Percentiles rank a stretch among this genome's conserved stretches.
Evolutionary conservation across 2,329 filamentous ascomycete species (phyloP).

Genomic region (Metarhizium humberi): DNA sequence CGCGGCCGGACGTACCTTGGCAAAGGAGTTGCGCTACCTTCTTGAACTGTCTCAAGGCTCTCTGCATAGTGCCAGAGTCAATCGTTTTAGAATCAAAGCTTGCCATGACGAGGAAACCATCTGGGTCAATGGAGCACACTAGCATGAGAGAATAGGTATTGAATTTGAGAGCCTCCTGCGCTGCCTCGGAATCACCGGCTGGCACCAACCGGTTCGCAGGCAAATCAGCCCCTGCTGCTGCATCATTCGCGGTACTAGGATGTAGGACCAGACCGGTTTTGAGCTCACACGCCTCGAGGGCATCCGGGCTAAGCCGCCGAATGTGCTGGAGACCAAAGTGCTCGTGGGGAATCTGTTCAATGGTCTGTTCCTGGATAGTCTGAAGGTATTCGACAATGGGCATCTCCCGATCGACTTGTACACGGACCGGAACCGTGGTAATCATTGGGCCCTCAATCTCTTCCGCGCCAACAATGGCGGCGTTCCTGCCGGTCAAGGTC

Average conservation of each 20-base stretch:
- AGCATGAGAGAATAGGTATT: slow-evolving; percentile 56
- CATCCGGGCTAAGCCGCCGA: slow-evolving; percentile 44
- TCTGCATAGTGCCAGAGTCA: slow-evolving; percentile 38
- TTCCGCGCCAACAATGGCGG: slow-evolving; percentile 36
- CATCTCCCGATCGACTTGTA: slow-evolving; percentile 18
- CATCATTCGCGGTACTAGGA: slow-evolving; percentile 24
- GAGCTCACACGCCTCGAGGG: slow-evolving; percentile 45
- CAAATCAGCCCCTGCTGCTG: slow-evolving; percentile 15
- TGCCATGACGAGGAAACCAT: slow-evolving; percentile 49
- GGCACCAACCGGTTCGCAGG: slow-evolving; percentile 45
- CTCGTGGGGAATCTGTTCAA: slow-evolving; percentile 53
- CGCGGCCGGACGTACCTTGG: slow-evolving; percentile 19
- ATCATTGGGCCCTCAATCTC: slow-evolving; percentile 53
- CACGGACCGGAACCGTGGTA: slow-evolving; percentile 47
- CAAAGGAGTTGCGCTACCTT: slow-evolving; percentile 41
- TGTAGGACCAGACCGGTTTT: slow-evolving; percentile 47
- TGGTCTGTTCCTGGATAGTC: slow-evolving; percentile 44
- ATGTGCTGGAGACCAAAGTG: slow-evolving; percentile 54
- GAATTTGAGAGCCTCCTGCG: slow-evolving; percentile 49
- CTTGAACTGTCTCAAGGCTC: slow-evolving; percentile 42
- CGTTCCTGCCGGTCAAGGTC: slow-evolving; percentile 48
- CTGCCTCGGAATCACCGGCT: slow-evolving; percentile 45
- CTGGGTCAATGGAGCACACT: slow-evolving; percentile 50
- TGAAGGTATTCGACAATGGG: slow-evolving; percentile 43
- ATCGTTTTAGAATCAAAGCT: slow-evolving; percentile 57